These are phyloP conservation scores for Hymenoscyphus linearis DNA, from an alignment of 2,329 filamentous ascomycete species.

Conservation along the genomic window DNA sequence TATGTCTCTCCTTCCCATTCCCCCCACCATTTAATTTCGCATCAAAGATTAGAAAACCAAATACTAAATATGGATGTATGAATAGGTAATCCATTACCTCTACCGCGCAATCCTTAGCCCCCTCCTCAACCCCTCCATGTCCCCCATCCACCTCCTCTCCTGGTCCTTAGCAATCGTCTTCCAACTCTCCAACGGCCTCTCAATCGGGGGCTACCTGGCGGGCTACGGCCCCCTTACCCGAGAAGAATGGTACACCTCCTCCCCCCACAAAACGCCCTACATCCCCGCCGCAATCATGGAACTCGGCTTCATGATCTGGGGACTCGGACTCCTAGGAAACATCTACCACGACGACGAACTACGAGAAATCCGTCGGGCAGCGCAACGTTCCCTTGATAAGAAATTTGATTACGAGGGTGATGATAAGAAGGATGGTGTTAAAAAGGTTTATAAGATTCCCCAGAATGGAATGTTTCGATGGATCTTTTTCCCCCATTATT, in stretches of 20 bases:
- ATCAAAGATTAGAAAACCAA: too few species aligned
- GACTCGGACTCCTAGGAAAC: slow-evolving; percentile 70
- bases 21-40: too few species aligned
- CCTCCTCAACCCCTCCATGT: slow-evolving; percentile 84
- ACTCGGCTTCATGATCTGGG: slow-evolving; percentile 69
- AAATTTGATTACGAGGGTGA: slow-evolving; percentile 34
- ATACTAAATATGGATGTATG: neutral
- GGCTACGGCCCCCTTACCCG: slow-evolving; percentile 69
- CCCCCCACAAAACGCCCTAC: slow-evolving; percentile 24
- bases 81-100: slow-evolving; percentile 75
- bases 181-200: slow-evolving; percentile 75
- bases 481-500: slow-evolving; percentile 86
- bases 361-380: slow-evolving; percentile 74
- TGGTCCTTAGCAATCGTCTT: slow-evolving; percentile 62
- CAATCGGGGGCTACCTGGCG: slow-evolving; percentile 73
- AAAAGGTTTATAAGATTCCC: slow-evolving; percentile 85
- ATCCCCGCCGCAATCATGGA: slow-evolving; percentile 40
- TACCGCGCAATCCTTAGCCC: slow-evolving; percentile 85
- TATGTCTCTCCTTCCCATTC: slow-evolving; percentile 31
- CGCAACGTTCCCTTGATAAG: slow-evolving; percentile 52
- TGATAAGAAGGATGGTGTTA: slow-evolving; percentile 41
- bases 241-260: slow-evolving; percentile 43
- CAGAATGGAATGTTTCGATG: slow-evolving; percentile 75
- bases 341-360: slow-evolving; percentile 88
- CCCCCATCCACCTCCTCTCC: slow-evolving; percentile 72